phyloP scores from a whole-genome alignment of 768 basidiomycete species.

The Saitozyma podzolica region DNA sequence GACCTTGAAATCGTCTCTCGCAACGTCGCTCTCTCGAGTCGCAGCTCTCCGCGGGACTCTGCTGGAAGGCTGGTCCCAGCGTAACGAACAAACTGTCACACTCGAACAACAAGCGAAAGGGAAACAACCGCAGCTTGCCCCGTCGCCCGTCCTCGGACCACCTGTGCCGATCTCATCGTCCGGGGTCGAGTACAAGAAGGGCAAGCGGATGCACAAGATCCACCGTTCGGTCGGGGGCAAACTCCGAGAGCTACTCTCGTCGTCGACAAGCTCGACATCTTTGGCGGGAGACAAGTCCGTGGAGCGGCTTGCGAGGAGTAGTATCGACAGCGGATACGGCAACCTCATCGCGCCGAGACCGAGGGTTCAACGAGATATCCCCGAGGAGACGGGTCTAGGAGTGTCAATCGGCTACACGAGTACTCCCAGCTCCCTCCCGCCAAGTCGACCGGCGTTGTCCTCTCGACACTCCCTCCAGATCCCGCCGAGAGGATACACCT shows the following conservation, averaged over 20 bases:
- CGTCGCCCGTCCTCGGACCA: not conserved
- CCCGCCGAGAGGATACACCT: too few species aligned
- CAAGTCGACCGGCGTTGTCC: too few species aligned
- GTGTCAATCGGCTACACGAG: too few species aligned
- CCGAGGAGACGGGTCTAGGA: too few species aligned
- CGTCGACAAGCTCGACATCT: slow-evolving; percentile 9
- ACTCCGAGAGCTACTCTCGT: slow-evolving; percentile 32
- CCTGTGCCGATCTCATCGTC: slow-evolving; percentile 8
- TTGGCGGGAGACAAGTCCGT: too few species aligned
- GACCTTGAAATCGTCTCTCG: slow-evolving; percentile 20
- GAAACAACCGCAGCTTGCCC: slow-evolving; percentile 1
- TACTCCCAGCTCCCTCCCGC: too few species aligned
- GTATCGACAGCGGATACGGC: too few species aligned
- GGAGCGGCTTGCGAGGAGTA: too few species aligned
- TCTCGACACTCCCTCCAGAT: too few species aligned
- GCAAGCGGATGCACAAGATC: slow-evolving; percentile 36
- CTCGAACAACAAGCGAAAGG: slow-evolving; percentile 28
- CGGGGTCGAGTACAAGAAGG: slow-evolving; percentile 29
- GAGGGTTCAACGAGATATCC: too few species aligned
- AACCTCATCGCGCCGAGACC: too few species aligned
- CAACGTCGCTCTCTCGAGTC: slow-evolving; percentile 23
- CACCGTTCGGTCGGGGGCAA: slow-evolving; percentile 40
- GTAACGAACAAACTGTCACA: slow-evolving; percentile 25
- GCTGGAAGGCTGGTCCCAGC: slow-evolving; percentile 31
- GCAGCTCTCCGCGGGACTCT: slow-evolving; percentile 22